Percentiles rank a stretch among this genome's conserved stretches.
phyloP scores from a whole-genome alignment of 768 basidiomycete genomes.

The Gelatoporia subvermispora region DNA sequence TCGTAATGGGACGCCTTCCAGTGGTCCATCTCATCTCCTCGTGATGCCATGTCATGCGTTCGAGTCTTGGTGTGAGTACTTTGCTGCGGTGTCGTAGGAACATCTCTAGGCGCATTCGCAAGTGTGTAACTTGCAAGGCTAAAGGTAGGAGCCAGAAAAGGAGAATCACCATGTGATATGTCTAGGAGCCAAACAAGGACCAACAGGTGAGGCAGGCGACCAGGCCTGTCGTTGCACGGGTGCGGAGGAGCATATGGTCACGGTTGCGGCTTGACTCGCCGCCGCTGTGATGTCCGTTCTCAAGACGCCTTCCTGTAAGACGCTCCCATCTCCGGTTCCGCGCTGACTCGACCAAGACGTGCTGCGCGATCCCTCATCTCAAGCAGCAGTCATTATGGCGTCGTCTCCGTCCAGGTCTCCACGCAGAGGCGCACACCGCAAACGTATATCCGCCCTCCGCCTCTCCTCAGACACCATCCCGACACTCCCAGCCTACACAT shows the following conservation, averaged over 20 bases:
- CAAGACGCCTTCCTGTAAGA: neutral
- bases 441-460: slow-evolving; percentile 50
- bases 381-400: neutral
- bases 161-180: too few relatives aligned
- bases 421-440: slow-evolving; percentile 39
- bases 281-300: neutral
- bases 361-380: slow-evolving; percentile 1
- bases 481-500: slow-evolving; percentile 62
- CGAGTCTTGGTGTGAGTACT: neutral
- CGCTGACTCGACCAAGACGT: slow-evolving; percentile 12
- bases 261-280: neutral
- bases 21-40: neutral
- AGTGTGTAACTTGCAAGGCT: too few relatives aligned
- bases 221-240: neutral
- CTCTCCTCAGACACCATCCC: slow-evolving; percentile 58
- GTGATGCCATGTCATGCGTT: neutral
- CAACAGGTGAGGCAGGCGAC: slow-evolving; percentile 8
- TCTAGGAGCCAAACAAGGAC: slow-evolving; percentile 8
- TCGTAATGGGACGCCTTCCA: too few relatives aligned
- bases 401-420: slow-evolving; percentile 2
- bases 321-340: neutral
- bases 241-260: neutral
- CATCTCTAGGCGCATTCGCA: too few relatives aligned
- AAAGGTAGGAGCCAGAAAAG: neutral
- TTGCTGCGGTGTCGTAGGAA: too few relatives aligned